A percentile compares a stretch with the other conserved stretches of the same genome.
phyloP scores from a whole-genome alignment of 176 grass and related monocot species.

The Paspalum vaginatum region DNA sequence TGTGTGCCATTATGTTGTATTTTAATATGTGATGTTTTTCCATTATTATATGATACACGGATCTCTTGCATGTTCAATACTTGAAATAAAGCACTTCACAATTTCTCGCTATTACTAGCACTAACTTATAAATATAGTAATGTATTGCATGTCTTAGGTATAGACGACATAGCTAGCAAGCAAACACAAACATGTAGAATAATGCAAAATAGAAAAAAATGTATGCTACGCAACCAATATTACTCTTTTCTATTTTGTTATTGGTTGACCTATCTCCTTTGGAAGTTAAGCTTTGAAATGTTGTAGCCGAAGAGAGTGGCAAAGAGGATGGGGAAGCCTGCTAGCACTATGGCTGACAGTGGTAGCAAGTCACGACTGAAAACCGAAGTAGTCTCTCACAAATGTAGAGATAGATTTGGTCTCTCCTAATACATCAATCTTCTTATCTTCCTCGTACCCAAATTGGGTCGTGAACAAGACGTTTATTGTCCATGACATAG shows the following conservation, averaged over 20 bases:
- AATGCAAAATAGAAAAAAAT: not conserved
- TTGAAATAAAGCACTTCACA: too few species aligned
- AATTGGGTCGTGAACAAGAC: conserved; percentile 66
- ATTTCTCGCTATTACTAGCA: not conserved
- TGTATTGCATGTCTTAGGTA: not conserved
- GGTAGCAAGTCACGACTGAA: conserved; percentile 46
- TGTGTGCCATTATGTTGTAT: too few species aligned
- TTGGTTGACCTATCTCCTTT: conserved; percentile 47
- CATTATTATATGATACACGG: too few species aligned
- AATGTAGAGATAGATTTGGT: conserved; percentile 54
- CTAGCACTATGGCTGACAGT: conserved; percentile 44
- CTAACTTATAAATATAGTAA: not conserved
- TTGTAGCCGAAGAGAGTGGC: conserved; percentile 58
- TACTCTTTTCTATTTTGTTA: not conserved
- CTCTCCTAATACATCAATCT: conserved; percentile 48
- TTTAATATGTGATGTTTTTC: too few species aligned
- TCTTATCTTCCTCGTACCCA: conserved; percentile 38
- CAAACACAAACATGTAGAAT: not conserved
- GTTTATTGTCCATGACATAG: conserved; percentile 56
- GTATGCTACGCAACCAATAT: not conserved
- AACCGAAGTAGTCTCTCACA: conserved; percentile 65
- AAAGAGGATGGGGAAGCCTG: conserved; percentile 53
- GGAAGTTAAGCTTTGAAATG: conserved; percentile 69
- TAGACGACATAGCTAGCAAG: not conserved
- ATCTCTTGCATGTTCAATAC: too few species aligned